These are phyloP conservation scores for Phaeotremella skinneri DNA, from an alignment of 768 basidiomycete genomes.

Conservation along the genomic window DNA sequence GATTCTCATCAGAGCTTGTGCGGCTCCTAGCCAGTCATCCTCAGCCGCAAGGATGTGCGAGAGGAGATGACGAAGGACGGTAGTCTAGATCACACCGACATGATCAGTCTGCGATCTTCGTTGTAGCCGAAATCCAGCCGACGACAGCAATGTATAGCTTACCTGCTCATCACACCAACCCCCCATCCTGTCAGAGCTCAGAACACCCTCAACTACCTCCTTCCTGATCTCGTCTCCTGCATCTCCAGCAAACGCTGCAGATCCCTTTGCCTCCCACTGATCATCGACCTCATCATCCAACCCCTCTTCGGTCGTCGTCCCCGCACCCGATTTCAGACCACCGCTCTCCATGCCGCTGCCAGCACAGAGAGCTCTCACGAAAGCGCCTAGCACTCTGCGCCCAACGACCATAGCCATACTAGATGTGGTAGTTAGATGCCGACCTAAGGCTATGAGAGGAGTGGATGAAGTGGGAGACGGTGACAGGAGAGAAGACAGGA, in stretches of 20 bases:
- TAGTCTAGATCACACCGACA: constrained; percentile 59
- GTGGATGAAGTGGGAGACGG: constrained; percentile 16
- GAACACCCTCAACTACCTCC: constrained; percentile 70
- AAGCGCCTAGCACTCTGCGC: constrained; percentile 79
- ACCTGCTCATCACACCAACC: constrained; percentile 93
- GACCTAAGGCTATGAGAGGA: constrained; percentile 63
- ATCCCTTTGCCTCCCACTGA: constrained; percentile 30
- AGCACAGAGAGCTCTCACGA: constrained; percentile 56
- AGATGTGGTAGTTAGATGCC: constrained; percentile 73
- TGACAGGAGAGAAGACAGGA: constrained; percentile 54
- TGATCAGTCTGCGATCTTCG: constrained; percentile 10
- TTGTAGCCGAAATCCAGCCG: not conserved
- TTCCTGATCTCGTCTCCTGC: constrained; percentile 53
- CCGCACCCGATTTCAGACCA: constrained; percentile 54
- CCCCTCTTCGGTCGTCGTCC: constrained; percentile 59
- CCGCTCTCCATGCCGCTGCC: constrained; percentile 55
- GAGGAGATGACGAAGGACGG: constrained; percentile 78
- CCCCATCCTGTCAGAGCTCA: constrained; percentile 65
- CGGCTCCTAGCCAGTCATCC: constrained; percentile 92
- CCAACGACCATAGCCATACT: constrained; percentile 78
- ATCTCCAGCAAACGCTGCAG: constrained; percentile 32
- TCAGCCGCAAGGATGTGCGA: constrained; percentile 83
- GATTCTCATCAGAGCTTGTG: constrained; percentile 85
- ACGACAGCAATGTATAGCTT: constrained; percentile 36
- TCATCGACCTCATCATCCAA: constrained; percentile 37